These are phyloP conservation scores for Tricholoma saponaceum DNA, from an alignment of 768 basidiomycete genomes.

Conservation along the genomic window DNA sequence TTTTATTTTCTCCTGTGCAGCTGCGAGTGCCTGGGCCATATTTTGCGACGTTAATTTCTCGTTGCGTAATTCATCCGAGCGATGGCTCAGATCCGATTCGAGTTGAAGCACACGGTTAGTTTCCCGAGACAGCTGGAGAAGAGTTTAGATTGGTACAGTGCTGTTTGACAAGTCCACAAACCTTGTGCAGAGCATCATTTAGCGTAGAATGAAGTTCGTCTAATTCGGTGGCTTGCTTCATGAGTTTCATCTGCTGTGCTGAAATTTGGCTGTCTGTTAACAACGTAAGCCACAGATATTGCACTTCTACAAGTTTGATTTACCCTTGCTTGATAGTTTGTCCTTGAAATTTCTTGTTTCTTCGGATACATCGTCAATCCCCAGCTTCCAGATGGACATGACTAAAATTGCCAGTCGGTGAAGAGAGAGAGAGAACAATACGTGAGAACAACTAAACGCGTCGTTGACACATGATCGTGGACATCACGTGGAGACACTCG, in stretches of 20 bases:
- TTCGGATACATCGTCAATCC: constrained; percentile 42
- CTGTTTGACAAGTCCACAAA: constrained; percentile 15
- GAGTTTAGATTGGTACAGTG: constrained; percentile 4
- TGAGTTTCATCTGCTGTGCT: constrained; percentile 39
- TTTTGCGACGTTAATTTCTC: constrained; percentile 53
- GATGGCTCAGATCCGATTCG: constrained; percentile 45
- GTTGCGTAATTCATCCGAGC: constrained; percentile 52
- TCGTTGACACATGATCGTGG: constrained; percentile 24
- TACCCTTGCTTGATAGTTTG: constrained; percentile 49
- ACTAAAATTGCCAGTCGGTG: constrained; percentile 9
- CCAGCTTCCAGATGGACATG: constrained; percentile 48
- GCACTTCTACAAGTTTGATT: neutral
- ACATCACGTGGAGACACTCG: neutral
- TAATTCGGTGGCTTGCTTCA: constrained; percentile 36
- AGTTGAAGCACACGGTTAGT: constrained; percentile 51
- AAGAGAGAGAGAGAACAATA: neutral
- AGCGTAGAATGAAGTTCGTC: constrained; percentile 38
- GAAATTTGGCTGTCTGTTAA: constrained; percentile 44
- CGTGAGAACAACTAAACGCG: constrained; percentile 19
- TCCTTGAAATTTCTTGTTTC: constrained; percentile 44
- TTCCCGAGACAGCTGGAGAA: constrained; percentile 50
- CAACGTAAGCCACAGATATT: constrained; percentile 6
- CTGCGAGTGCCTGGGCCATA: constrained; percentile 40
- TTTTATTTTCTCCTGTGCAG: constrained; percentile 48
- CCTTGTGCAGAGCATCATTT: constrained; percentile 46